Percentiles rank a stretch among this genome's conserved stretches.
These are phyloP conservation scores for Pythium biforme DNA, from an alignment of 352 stramenopile species.

Conservation along the genomic window DNA sequence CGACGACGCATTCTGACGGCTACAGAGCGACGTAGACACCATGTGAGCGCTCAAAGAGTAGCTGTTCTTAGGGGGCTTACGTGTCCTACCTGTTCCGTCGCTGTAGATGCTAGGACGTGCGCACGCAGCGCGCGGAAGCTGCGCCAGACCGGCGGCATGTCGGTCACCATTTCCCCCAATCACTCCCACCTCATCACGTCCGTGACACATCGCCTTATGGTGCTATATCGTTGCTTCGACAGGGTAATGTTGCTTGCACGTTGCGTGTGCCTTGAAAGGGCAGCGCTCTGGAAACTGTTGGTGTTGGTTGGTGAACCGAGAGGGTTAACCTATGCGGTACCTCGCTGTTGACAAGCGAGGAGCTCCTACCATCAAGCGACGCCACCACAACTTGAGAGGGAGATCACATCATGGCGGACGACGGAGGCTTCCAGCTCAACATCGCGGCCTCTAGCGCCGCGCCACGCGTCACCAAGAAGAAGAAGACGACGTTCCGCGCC, in stretches of 20 bases:
- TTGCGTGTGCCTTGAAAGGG: slow-evolving; percentile 13
- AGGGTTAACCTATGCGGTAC: slow-evolving; percentile 24
- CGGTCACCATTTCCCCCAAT: slow-evolving; percentile 8
- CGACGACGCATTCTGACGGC: slow-evolving; percentile 40
- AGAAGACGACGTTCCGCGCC: slow-evolving; percentile 73
- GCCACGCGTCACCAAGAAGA: slow-evolving; percentile 42
- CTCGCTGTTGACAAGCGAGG: slow-evolving; percentile 5
- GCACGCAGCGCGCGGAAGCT: slow-evolving; percentile 48
- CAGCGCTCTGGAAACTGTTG: slow-evolving; percentile 23
- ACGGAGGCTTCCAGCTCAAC: slow-evolving; percentile 79
- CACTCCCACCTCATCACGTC: too few relatives aligned
- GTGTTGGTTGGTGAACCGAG: slow-evolving; percentile 26
- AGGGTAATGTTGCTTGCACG: too few relatives aligned
- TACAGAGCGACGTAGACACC: neutral
- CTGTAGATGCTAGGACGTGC: slow-evolving; percentile 31
- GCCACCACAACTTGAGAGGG: too few relatives aligned
- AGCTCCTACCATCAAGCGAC: slow-evolving; percentile 17
- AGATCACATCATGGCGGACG: slow-evolving; percentile 29
- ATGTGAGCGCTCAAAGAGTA: neutral
- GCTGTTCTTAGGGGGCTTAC: neutral
- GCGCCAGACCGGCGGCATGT: slow-evolving; percentile 29
- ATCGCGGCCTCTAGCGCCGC: slow-evolving; percentile 54
- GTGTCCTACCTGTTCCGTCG: slow-evolving; percentile 18
- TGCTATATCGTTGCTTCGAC: slow-evolving; percentile 13
- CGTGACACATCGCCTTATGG: too few relatives aligned